These are phyloP conservation scores for Cordyceps farinosa DNA, from an alignment of 2,329 filamentous ascomycete species.

Conservation along the genomic window DNA sequence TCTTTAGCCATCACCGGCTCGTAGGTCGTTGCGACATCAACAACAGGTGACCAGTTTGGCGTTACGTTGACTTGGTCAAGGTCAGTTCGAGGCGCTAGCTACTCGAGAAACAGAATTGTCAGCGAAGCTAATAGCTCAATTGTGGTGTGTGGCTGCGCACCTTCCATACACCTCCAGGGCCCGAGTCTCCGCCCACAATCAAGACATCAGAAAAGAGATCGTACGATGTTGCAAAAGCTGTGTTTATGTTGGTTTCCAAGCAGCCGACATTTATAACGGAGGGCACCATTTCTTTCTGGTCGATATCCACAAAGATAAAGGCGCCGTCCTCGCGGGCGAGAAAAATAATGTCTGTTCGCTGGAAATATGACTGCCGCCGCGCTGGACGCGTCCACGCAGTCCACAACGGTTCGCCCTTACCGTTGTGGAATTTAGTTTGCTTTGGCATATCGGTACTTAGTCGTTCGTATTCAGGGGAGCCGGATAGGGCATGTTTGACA, in stretches of 20 bases:
- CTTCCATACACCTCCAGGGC: conserved; percentile 72
- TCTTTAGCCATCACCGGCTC: conserved; percentile 26
- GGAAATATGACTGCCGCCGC: conserved; percentile 59
- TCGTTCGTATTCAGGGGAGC: conserved; percentile 45
- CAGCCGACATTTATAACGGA: conserved; percentile 58
- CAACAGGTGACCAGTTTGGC: conserved; percentile 59
- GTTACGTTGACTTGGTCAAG: conserved; percentile 47
- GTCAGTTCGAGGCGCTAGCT: conserved; percentile 54
- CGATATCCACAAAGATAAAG: conserved; percentile 69
- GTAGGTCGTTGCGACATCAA: conserved; percentile 43
- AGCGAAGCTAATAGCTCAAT: conserved; percentile 3
- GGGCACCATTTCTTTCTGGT: conserved; percentile 52
- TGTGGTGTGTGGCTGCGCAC: conserved; percentile 41
- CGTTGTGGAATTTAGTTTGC: conserved; percentile 46
- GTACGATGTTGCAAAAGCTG: conserved; percentile 75
- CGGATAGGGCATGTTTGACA: conserved; percentile 52
- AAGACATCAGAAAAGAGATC: conserved; percentile 71
- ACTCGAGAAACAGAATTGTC: conserved; percentile 1
- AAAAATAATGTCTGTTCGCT: conserved; percentile 74
- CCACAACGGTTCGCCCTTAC: conserved; percentile 60
- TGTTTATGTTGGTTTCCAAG: conserved; percentile 69
- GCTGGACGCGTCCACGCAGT: conserved; percentile 79
- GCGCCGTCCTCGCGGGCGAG: conserved; percentile 84
- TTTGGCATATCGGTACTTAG: conserved; percentile 40
- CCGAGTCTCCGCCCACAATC: conserved; percentile 72